phyloP scores from a whole-genome alignment of 2,329 filamentous ascomycete genomes.

The Fusarium tricinctum region DNA sequence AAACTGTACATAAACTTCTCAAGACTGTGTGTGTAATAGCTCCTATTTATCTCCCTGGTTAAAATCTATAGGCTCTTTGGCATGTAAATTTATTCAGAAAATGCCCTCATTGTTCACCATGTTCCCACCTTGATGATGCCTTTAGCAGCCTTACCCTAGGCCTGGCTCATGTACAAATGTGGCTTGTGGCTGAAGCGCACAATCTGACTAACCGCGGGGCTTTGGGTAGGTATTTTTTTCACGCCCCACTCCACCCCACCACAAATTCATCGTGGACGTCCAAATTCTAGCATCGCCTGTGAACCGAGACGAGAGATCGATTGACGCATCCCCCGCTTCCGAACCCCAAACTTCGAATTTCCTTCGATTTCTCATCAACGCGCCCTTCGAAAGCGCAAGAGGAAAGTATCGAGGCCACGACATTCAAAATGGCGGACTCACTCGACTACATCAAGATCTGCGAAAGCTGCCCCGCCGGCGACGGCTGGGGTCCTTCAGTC shows the following conservation, averaged over 20 bases:
- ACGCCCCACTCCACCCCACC: conserved; percentile 57
- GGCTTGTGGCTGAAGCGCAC: conserved; percentile 46
- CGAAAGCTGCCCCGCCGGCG: conserved; percentile 78
- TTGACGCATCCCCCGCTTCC: conserved; percentile 46
- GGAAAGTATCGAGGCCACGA: conserved; percentile 19
- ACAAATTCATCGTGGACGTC: conserved; percentile 57
- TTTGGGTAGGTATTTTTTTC: conserved; percentile 52
- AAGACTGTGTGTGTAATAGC: no score
- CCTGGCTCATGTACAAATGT: conserved; percentile 13
- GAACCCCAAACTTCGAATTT: conserved; percentile 31
- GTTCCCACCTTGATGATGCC: not conserved
- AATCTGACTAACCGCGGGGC: conserved; percentile 48
- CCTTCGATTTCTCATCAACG: conserved; percentile 23
- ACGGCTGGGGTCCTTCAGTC: conserved; percentile 88
- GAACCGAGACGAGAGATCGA: conserved; percentile 41
- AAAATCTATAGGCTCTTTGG: not conserved
- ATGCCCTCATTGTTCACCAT: not conserved
- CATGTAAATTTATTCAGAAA: not conserved
- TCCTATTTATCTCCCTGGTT: not conserved
- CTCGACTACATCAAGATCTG: conserved; percentile 74
- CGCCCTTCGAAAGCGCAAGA: conserved; percentile 32
- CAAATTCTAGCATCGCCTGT: conserved; percentile 53
- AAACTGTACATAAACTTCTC: no score
- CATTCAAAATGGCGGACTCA: conserved; percentile 64
- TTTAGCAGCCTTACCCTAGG: conserved; percentile 22